phyloP scores from a whole-genome alignment of 129 eudicot genomes.

The Centaurea solstitialis region DNA sequence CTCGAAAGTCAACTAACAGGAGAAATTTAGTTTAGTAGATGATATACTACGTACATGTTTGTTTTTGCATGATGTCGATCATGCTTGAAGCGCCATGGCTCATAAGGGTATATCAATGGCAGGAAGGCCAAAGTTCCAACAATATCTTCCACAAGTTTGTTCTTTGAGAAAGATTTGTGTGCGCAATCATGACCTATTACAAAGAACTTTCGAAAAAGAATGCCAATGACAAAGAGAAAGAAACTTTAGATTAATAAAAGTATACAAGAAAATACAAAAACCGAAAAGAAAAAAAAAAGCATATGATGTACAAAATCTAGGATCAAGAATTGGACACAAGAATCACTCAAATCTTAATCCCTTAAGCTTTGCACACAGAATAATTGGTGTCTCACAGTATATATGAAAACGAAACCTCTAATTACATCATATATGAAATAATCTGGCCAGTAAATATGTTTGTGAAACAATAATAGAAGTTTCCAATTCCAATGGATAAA shows the following conservation, averaged over 20 bases:
- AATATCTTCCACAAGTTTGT: constrained; percentile 93
- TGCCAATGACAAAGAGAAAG: constrained; percentile 13
- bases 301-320: neutral
- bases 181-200: constrained; percentile 99
- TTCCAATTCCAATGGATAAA: too few relatives aligned
- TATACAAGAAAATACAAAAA: constrained; percentile 5
- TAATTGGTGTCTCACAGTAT: neutral
- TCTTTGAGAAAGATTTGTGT: constrained; percentile 93
- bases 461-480: too few relatives aligned
- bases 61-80: constrained; percentile 97
- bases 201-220: constrained; percentile 69
- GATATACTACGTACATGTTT: constrained; percentile 65
- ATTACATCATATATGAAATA: neutral
- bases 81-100: constrained; percentile 98
- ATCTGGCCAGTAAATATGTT: too few relatives aligned
- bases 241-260: neutral
- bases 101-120: constrained; percentile 92
- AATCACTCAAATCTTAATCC: too few relatives aligned
- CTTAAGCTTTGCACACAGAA: too few relatives aligned
- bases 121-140: constrained; percentile 91
- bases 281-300: neutral
- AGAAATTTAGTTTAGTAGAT: neutral
- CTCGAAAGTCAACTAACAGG: constrained; percentile 1
- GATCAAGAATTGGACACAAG: neutral
- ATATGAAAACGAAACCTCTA: neutral